Base-by-base conservation (phyloP, 345 rosid species). In the Populus tremula region DNA sequence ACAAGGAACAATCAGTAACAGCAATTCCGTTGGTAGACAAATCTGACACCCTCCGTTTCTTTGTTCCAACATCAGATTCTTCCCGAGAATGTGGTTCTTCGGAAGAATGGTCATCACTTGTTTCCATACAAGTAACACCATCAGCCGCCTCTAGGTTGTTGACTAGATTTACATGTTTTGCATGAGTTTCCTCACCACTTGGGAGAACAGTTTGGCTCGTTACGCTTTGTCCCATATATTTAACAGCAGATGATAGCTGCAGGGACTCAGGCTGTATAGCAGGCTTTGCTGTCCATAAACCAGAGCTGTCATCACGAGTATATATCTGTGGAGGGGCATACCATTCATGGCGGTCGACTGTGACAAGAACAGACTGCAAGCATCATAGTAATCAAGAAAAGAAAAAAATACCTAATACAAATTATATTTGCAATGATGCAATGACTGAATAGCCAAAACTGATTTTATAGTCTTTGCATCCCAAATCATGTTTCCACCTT, bases 301-400 rank as follows among this genome's bases (percentile, higher is more conserved):
- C 99, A 64, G 93, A 79, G 78, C 90, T 83, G 85, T 92, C 98
- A 81, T 96, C 89, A 71, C 99, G 97, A 69, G 90, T 91, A 77
- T 92, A 96, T 83, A 89, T 86, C 83, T 87, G 97, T 54, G 99
- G 96, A 81, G 93, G 88, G 64, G 92, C 94, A 79, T 92, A 96
- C 99, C 99, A 96, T 80, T 93, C 98, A 85, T 96, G 99, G 72
- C 93, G 93, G 85, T 93, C 98, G 68, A 92, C 80, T 29, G 98
- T 93, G 71, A 96, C 94, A 77, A 96, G 80, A 77, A 86, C 96
- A 67, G 92, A 91, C 99, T 96, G 93, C 89, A 89, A 75, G 67
- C 82, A 84, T 75, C 74, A 56, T 38, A 54, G 18, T 13, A 53
- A 39, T 41, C 33, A 20, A 5, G 18, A 67, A 39, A 71, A 43